Evolutionary conservation across 1,284 basidiomycete genomes (phyloP).

Genomic region (Pyrrhoderma noxium): DNA sequence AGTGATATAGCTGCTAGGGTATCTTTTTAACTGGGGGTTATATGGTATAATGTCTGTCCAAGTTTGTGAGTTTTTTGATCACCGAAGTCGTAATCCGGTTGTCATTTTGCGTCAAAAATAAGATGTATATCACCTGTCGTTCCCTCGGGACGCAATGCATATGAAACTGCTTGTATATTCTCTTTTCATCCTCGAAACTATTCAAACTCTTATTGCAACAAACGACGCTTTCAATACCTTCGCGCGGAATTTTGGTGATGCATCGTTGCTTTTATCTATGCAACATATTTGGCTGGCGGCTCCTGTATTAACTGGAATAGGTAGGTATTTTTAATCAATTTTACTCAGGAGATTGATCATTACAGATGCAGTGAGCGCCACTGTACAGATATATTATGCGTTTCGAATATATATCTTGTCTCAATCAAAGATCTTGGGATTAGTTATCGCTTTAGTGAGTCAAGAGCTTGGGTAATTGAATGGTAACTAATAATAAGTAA

Average conservation of each 20-base stretch:
- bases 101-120: background rate
- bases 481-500: background rate
- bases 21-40: conserved; percentile 9
- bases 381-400: conserved; percentile 3
- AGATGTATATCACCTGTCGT: conserved; percentile 25
- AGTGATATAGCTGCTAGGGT: background rate
- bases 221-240: conserved; percentile 24
- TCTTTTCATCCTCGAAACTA: conserved; percentile 22
- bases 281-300: background rate
- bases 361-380: background rate
- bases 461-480: background rate
- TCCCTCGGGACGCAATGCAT: conserved; percentile 21
- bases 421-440: background rate
- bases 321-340: background rate
- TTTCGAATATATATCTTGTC: conserved; percentile 1
- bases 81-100: too few relatives aligned
- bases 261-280: background rate
- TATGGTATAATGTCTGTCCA: background rate
- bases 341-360: background rate
- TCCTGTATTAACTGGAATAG: background rate
- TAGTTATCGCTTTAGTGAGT: background rate
- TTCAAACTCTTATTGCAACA: conserved; percentile 23
- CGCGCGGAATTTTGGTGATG: conserved; percentile 24
- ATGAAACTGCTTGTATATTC: conserved; percentile 22
- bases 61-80: conserved; percentile 1